These are phyloP conservation scores for Tylopilus vinaceipallidus DNA, from an alignment of 768 basidiomycete genomes.

Conservation along the genomic window DNA sequence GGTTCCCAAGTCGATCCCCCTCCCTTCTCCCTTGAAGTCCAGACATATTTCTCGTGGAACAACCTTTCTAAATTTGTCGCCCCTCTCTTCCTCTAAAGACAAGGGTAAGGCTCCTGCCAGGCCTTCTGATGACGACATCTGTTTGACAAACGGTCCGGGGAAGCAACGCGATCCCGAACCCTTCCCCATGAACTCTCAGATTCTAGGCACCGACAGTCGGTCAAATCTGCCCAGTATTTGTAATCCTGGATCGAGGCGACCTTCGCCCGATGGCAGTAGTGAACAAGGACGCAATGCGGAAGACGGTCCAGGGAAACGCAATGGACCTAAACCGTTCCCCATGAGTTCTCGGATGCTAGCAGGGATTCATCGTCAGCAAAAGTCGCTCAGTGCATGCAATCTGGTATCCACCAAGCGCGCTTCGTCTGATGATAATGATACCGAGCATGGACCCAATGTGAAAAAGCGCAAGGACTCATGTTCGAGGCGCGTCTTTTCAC, in stretches of 20 bases:
- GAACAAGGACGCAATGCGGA: neutral
- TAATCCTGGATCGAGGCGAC: no score
- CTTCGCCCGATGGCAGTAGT: no score
- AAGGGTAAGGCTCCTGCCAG: constrained; percentile 20
- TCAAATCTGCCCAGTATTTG: no score
- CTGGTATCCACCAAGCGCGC: constrained; percentile 26
- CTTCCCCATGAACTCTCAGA: constrained; percentile 50
- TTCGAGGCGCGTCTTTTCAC: constrained; percentile 9
- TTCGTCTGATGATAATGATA: constrained; percentile 34
- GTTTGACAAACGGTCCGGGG: neutral
- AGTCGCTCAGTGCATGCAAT: constrained; percentile 15
- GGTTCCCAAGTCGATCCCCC: constrained; percentile 9
- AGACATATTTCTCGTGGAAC: constrained; percentile 7
- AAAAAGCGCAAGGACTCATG: constrained; percentile 35
- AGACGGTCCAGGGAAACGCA: neutral
- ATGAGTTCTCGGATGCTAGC: constrained; percentile 47
- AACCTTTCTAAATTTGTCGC: constrained; percentile 26
- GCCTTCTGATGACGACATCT: neutral
- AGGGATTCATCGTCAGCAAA: constrained; percentile 34
- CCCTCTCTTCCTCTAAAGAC: constrained; percentile 13
- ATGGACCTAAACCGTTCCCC: constrained; percentile 39
- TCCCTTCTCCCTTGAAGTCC: constrained; percentile 21
- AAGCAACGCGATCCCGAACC: constrained; percentile 25
- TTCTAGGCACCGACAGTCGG: constrained; percentile 39
- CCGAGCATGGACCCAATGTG: constrained; percentile 22